Conservation (phyloP, 768 basidiomycete species). For the Obba rivulosa region DNA sequence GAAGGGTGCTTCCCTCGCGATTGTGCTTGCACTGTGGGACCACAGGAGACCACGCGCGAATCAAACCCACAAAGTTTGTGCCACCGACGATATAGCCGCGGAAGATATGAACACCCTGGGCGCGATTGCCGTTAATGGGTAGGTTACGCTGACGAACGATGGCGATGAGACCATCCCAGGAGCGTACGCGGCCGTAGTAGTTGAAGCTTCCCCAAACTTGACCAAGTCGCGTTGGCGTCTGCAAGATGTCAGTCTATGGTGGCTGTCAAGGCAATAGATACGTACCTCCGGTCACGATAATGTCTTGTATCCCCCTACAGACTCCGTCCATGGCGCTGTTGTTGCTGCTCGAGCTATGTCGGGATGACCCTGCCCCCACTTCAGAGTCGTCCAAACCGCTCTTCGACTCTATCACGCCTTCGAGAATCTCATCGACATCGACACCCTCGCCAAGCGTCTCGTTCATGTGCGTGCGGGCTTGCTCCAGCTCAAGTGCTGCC, state of each 20-base stretch:
- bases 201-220: conserved; percentile 30
- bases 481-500: not conserved
- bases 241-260: not conserved
- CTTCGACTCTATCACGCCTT: conserved; percentile 17
- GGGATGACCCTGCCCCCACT: not conserved
- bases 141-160: conserved; percentile 22
- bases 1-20: conserved; percentile 63
- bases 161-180: conserved; percentile 33
- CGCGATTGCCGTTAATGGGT: not conserved
- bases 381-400: conserved; percentile 6
- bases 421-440: conserved; percentile 13
- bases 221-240: conserved; percentile 44
- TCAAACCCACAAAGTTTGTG: conserved; percentile 65
- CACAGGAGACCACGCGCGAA: conserved; percentile 52
- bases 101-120: conserved; percentile 35
- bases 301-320: conserved; percentile 56
- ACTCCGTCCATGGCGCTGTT: conserved; percentile 2
- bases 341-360: not conserved
- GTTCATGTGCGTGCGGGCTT: not conserved
- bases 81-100: conserved; percentile 68
- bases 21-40: conserved; percentile 35
- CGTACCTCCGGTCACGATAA: conserved; percentile 57
- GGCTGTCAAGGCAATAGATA: not conserved
- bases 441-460: not conserved
- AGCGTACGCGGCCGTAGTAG: conserved; percentile 31